Evolutionary conservation across 768 basidiomycete genomes (phyloP).

Genomic region (Mycena galopus): DNA sequence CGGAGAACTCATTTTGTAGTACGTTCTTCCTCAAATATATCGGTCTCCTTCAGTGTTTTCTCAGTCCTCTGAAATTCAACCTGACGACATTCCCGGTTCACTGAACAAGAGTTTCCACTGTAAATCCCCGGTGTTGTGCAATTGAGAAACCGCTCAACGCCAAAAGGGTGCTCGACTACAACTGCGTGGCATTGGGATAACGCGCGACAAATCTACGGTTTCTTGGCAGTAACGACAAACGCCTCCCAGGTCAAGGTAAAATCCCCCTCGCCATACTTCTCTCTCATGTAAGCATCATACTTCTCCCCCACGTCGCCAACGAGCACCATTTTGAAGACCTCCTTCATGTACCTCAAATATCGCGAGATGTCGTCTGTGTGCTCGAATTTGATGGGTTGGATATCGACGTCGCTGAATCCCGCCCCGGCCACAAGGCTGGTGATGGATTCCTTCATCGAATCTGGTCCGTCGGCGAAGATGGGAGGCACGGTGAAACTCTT

Average conservation of each 20-base stretch:
- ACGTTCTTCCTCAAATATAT: too few species aligned
- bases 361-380: conserved; percentile 1
- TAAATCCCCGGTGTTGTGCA: too few species aligned
- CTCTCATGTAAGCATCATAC: conserved; percentile 20
- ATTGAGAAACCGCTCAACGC: too few species aligned
- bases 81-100: too few species aligned
- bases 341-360: neutral
- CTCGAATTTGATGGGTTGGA: conserved; percentile 4
- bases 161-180: too few species aligned
- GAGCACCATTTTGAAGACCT: neutral
- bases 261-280: conserved; percentile 20
- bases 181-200: too few species aligned
- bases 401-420: conserved; percentile 16
- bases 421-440: neutral
- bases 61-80: too few species aligned
- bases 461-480: neutral
- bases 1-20: too few species aligned
- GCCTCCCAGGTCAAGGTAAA: conserved; percentile 21
- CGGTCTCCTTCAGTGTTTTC: too few species aligned
- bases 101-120: too few species aligned
- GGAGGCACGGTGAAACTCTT: conserved; percentile 5
- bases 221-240: conserved; percentile 5
- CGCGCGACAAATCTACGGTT: conserved; percentile 11
- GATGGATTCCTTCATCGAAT: neutral
- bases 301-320: neutral